Base-by-base conservation (phyloP, 139 green algal species). In the Ettlia oleoabundans region DNA sequence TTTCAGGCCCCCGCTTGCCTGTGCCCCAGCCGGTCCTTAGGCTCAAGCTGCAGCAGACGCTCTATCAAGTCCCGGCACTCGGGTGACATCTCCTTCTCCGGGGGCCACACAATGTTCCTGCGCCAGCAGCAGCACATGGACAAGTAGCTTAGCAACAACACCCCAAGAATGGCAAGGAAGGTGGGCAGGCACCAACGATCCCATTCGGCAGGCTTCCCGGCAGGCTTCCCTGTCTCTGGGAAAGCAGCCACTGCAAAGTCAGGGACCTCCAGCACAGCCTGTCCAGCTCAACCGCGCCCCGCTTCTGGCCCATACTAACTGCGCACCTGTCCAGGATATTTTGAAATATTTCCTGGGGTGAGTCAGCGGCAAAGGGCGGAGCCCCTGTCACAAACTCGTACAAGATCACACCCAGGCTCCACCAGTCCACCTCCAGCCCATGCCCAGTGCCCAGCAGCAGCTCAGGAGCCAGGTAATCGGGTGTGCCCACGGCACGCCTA, bases 401-500 rank as follows among this genome's bases (percentile, higher is more conserved):
- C 66, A 98, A 75, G 28, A 98, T 96, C 58, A 88, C 88, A 2
- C 95, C 96, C 42, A 98, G 84, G 51, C 89, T 90, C 96, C 96
- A 98, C 96, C 96, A 98, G 83, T 98, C 96, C 70, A 95, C 93
- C 74, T 95, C 93, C 30, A 89, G 91, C 5, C 89, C 93, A 65
- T 98, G 89, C n/a, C 84, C 78, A 30, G 83, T 92, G 55, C 92
- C 92, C 69, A 96, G 87, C 70, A 97, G 86, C 78, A 95, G 88
- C 92, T 99, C 96, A 1, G 96, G 96, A 0, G 96, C 96, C 53
- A 99, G 84, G 87, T 99, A 99, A 86, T 99, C 96, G 0, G 96
- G 96, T 10, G 96, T 99, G 76, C 96, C 96, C 53, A 97, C 86
- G 28, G 92, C 92, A 19, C 88, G 82, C 30, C 84, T n/a, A 32